A percentile compares a stretch with the other conserved stretches of the same genome.
These are phyloP conservation scores for Beauveria brongniartii DNA, from an alignment of 2,329 filamentous ascomycete species.

Conservation along the genomic window DNA sequence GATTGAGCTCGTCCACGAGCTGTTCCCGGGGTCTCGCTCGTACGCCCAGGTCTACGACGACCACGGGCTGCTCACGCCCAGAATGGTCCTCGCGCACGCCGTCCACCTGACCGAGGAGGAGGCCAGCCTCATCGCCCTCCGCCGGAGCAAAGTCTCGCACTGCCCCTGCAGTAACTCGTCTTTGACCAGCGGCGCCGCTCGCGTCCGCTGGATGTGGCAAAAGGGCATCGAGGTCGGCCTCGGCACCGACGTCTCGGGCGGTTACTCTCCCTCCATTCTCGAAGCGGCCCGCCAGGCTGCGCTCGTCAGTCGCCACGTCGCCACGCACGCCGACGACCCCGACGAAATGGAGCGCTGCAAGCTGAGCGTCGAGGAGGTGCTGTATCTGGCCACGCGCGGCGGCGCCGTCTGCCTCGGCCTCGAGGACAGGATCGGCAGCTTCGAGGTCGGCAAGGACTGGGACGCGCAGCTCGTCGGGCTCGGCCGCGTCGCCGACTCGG, in stretches of 20 bases:
- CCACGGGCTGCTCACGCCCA: constrained; percentile 57
- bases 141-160: constrained; percentile 65
- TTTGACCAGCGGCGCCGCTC: constrained; percentile 70
- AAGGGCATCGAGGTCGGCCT: constrained; percentile 72
- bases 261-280: constrained; percentile 73
- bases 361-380: constrained; percentile 73
- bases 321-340: constrained; percentile 24
- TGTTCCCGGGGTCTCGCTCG: constrained; percentile 56
- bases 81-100: constrained; percentile 79
- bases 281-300: constrained; percentile 76
- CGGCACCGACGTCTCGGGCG: constrained; percentile 86
- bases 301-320: constrained; percentile 66
- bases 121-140: constrained; percentile 50
- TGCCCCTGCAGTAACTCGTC: constrained; percentile 83
- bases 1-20: constrained; percentile 56
- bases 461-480: constrained; percentile 80
- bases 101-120: constrained; percentile 67
- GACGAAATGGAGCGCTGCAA: constrained; percentile 45
- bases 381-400: constrained; percentile 82
- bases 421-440: constrained; percentile 62
- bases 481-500: constrained; percentile 37
- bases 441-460: constrained; percentile 81
- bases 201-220: constrained; percentile 66
- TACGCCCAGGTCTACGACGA: constrained; percentile 78
- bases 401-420: constrained; percentile 77